A percentile compares a stretch with the other conserved stretches of the same genome.
Conservation (phyloP, 331 rosid species). For the Acacia pycnantha region DNA sequence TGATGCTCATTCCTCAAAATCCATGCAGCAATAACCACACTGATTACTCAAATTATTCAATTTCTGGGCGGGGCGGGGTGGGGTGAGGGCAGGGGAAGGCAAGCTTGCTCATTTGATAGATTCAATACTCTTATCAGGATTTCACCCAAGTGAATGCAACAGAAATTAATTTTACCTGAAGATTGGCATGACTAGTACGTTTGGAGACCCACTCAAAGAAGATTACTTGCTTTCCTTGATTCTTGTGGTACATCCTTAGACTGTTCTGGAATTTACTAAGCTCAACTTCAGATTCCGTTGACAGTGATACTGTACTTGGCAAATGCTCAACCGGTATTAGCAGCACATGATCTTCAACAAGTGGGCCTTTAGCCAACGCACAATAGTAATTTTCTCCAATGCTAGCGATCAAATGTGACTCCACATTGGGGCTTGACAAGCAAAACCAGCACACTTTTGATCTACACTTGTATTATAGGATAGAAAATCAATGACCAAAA, state of each 20-base stretch:
- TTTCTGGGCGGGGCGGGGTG: not conserved
- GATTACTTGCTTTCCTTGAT: constrained; percentile 74
- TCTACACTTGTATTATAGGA: constrained; percentile 52
- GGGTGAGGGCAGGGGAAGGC: constrained; percentile 9
- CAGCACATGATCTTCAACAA: constrained; percentile 82
- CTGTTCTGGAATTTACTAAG: constrained; percentile 61
- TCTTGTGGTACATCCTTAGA: constrained; percentile 59
- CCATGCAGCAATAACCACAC: not conserved
- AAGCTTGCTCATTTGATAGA: constrained; percentile 21
- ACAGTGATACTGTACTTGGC: constrained; percentile 62
- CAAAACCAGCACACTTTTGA: constrained; percentile 98
- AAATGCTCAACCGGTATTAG: constrained; percentile 81
- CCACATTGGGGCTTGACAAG: constrained; percentile 86
- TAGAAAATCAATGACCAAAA: constrained; percentile 25
- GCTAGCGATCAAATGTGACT: constrained; percentile 81
- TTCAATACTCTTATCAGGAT: constrained; percentile 6
- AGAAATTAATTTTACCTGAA: constrained; percentile 62
- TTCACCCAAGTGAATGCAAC: constrained; percentile 22
- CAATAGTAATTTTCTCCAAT: constrained; percentile 82
- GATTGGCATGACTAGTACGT: constrained; percentile 86
- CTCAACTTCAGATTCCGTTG: constrained; percentile 63
- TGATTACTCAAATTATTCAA: constrained; percentile 15
- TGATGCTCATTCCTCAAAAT: not conserved
- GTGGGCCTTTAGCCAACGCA: constrained; percentile 97
- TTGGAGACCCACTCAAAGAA: constrained; percentile 92